A percentile compares a stretch with the other conserved stretches of the same genome.
Evolutionary conservation across 1,284 basidiomycete species (phyloP).

Genomic region (Austroboletus novae-zelandiae): DNA sequence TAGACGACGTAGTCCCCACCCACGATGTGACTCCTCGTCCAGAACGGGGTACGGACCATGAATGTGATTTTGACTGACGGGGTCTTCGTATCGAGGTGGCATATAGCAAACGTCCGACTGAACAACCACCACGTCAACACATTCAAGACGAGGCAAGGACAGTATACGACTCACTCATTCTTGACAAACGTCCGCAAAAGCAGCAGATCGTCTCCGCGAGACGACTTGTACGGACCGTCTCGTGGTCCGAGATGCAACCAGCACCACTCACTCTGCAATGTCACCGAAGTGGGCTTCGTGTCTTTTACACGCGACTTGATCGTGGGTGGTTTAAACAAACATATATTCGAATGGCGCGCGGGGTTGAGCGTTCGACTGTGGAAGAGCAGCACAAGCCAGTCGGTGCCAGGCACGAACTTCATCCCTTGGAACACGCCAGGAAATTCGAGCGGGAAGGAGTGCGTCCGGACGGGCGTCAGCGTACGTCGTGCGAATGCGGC

Average conservation of each 20-base stretch:
- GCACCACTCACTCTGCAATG: constrained; percentile 30
- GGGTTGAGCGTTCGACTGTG: constrained; percentile 33
- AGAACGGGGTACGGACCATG: constrained; percentile 22
- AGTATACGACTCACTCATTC: constrained; percentile 19
- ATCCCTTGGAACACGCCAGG: constrained; percentile 32
- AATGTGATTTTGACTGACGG: constrained; percentile 30
- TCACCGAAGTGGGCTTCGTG: constrained; percentile 13
- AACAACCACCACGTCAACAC: neutral
- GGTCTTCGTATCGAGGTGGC: constrained; percentile 25
- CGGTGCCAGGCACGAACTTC: constrained; percentile 28
- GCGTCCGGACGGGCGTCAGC: constrained; percentile 19
- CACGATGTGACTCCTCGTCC: constrained; percentile 20
- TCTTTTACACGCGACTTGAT: neutral
- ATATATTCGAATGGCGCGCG: constrained; percentile 30
- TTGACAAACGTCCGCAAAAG: constrained; percentile 29
- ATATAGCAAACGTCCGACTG: constrained; percentile 28
- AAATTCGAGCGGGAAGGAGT: constrained; percentile 30
- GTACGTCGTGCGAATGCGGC: constrained; percentile 15
- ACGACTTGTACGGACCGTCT: constrained; percentile 32
- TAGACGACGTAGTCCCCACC: constrained; percentile 31
- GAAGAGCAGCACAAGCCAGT: constrained; percentile 31
- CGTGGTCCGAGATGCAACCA: constrained; percentile 14
- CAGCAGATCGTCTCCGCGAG: constrained; percentile 30
- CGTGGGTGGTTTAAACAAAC: constrained; percentile 23
- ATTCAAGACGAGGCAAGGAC: neutral